Conservation (phyloP, 768 basidiomycete species). For the Terana coerulea region DNA sequence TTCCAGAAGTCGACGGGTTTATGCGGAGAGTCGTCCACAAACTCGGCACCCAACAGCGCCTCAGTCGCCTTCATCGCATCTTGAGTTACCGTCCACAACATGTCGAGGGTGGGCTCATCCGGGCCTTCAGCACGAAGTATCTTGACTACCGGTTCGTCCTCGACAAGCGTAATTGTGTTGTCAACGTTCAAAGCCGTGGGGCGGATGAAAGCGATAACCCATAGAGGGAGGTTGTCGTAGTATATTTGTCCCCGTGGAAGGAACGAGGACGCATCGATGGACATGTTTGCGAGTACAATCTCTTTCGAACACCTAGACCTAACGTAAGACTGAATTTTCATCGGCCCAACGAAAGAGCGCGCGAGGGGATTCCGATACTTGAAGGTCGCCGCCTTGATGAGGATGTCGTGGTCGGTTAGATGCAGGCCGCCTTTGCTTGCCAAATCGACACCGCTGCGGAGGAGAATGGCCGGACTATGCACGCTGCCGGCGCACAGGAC, state of each 20-base stretch:
- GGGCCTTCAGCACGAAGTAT: constrained; percentile 1
- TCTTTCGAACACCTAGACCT: neutral
- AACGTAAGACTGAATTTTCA: constrained; percentile 23
- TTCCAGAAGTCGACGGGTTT: constrained; percentile 11
- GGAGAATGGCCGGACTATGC: constrained; percentile 11
- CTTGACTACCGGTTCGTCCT: constrained; percentile 17
- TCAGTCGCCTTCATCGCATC: constrained; percentile 2
- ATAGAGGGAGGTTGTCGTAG: constrained; percentile 8
- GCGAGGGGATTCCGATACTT: constrained; percentile 11
- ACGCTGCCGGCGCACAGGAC: neutral
- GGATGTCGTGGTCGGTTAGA: constrained; percentile 27
- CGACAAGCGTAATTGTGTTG: constrained; percentile 16
- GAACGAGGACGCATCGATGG: constrained; percentile 25
- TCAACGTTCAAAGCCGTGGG: constrained; percentile 3
- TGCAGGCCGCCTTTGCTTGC: constrained; percentile 12
- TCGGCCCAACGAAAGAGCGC: constrained; percentile 17
- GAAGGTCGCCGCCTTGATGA: constrained; percentile 17
- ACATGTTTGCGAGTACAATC: constrained; percentile 20
- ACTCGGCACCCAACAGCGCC: constrained; percentile 9
- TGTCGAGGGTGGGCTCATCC: neutral
- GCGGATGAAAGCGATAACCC: constrained; percentile 17
- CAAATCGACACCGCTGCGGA: constrained; percentile 15
- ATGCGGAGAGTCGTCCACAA: constrained; percentile 8
- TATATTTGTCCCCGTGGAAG: constrained; percentile 17
- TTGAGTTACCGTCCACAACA: neutral